Percentiles rank a stretch among this genome's conserved stretches.
Evolutionary conservation across 2,329 filamentous ascomycete species (phyloP).

Genomic region (Aspergillus tamarii): DNA sequence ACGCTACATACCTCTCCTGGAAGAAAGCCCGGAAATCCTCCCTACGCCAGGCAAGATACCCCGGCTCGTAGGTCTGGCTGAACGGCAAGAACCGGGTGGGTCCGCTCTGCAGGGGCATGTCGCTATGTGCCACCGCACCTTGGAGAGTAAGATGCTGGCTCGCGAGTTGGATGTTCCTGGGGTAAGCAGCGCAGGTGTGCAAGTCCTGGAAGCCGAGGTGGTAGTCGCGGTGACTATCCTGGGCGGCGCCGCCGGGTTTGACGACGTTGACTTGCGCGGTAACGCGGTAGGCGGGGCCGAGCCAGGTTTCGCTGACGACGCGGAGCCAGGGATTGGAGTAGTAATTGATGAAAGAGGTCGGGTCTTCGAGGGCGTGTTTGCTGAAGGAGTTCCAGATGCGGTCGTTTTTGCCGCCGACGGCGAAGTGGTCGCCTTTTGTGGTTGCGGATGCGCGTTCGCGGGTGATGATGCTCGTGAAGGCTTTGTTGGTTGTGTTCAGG

Average conservation of each 20-base stretch:
- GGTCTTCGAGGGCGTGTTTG: conserved; percentile 60
- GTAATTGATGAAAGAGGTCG: conserved; percentile 58
- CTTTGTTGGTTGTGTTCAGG: conserved; percentile 52
- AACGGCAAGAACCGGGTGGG: conserved; percentile 65
- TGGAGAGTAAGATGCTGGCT: conserved; percentile 64
- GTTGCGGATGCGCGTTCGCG: conserved; percentile 41
- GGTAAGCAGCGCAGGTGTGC: conserved; percentile 51
- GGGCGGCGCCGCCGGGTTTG: conserved; percentile 60
- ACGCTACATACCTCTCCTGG: conserved; percentile 53
- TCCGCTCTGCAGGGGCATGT: conserved; percentile 62
- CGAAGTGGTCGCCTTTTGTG: conserved; percentile 64
- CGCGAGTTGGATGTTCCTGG: conserved; percentile 56
- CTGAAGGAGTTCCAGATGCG: conserved; percentile 70
- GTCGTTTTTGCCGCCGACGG: conserved; percentile 57
- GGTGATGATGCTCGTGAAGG: conserved; percentile 55
- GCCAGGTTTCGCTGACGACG: conserved; percentile 58
- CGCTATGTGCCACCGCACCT: conserved; percentile 64
- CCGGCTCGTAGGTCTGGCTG: conserved; percentile 60
- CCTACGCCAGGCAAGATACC: conserved; percentile 61
- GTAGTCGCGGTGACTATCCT: conserved; percentile 65
- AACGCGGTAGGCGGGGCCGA: conserved; percentile 63
- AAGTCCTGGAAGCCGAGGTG: conserved; percentile 65
- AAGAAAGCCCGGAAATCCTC: conserved; percentile 60
- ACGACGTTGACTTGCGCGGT: conserved; percentile 68
- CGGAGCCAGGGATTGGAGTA: conserved; percentile 64